Conservation (phyloP, 2,329 filamentous ascomycete species). For the Lecanoromycetidae sp. region DNA sequence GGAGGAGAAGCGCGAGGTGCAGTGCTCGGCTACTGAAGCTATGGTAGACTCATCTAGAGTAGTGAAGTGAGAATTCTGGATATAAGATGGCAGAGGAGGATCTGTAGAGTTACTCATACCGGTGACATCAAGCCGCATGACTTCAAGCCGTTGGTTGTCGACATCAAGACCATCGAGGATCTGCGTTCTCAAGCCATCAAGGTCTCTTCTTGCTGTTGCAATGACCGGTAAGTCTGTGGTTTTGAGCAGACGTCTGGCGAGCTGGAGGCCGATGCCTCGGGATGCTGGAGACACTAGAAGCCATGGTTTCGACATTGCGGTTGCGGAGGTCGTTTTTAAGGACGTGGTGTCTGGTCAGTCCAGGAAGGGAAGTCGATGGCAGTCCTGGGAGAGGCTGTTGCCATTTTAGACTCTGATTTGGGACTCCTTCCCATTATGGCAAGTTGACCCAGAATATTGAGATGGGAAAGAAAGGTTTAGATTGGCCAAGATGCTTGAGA, state of each 20-base stretch:
- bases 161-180: slow-evolving; percentile 41
- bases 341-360: not conserved
- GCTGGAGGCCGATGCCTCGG: slow-evolving; percentile 50
- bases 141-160: slow-evolving; percentile 36
- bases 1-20: slow-evolving; percentile 43
- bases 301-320: slow-evolving; percentile 16
- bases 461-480: not conserved
- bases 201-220: slow-evolving; percentile 46
- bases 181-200: slow-evolving; percentile 36
- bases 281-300: slow-evolving; percentile 43
- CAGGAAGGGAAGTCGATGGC: not conserved
- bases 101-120: slow-evolving; percentile 31
- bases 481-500: not conserved
- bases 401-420: not conserved
- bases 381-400: not conserved
- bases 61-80: not conserved
- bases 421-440: not conserved
- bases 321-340: not conserved
- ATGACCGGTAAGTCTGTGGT: slow-evolving; percentile 47
- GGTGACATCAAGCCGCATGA: slow-evolving; percentile 46
- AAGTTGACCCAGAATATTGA: not conserved
- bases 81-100: not conserved
- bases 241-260: slow-evolving; percentile 46
- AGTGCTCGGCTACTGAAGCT: slow-evolving; percentile 41
- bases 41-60: slow-evolving; percentile 58